A percentile compares a stretch with the other conserved stretches of the same genome.
These are phyloP conservation scores for Lactarius akahatsu DNA, from an alignment of 768 basidiomycete species.

Conservation along the genomic window DNA sequence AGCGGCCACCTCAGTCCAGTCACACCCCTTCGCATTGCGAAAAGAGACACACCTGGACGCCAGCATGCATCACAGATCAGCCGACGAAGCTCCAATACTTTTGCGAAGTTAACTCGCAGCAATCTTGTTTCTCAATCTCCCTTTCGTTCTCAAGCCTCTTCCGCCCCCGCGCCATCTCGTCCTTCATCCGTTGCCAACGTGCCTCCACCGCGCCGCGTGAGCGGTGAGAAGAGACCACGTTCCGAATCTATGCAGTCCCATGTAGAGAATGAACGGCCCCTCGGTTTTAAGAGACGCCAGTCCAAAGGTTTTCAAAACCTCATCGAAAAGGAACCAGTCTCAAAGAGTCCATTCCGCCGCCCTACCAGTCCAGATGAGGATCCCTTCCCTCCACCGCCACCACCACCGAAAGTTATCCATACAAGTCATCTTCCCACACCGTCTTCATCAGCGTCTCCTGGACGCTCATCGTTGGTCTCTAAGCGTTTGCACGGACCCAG, in stretches of 20 bases:
- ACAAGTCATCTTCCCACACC: constrained; percentile 29
- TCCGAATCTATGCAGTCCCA: constrained; percentile 70
- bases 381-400: constrained; percentile 34
- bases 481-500: constrained; percentile 78
- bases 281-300: constrained; percentile 70
- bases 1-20: constrained; percentile 63
- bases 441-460: constrained; percentile 47
- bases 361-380: constrained; percentile 27
- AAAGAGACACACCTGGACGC: constrained; percentile 52
- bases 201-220: constrained; percentile 51
- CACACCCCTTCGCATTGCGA: constrained; percentile 71
- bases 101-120: constrained; percentile 71
- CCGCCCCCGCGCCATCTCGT: constrained; percentile 38
- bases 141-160: constrained; percentile 67
- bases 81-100: constrained; percentile 74
- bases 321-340: constrained; percentile 72
- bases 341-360: constrained; percentile 76
- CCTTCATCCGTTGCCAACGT: constrained; percentile 40
- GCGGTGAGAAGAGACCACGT: constrained; percentile 76
- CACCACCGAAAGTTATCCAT: constrained; percentile 17
- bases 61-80: constrained; percentile 50
- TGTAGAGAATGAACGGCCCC: constrained; percentile 69
- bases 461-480: constrained; percentile 66
- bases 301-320: constrained; percentile 74
- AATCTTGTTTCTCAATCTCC: constrained; percentile 85